These are phyloP conservation scores for Aspergillus arachidicola DNA, from an alignment of 2,329 filamentous ascomycete species.

Conservation along the genomic window DNA sequence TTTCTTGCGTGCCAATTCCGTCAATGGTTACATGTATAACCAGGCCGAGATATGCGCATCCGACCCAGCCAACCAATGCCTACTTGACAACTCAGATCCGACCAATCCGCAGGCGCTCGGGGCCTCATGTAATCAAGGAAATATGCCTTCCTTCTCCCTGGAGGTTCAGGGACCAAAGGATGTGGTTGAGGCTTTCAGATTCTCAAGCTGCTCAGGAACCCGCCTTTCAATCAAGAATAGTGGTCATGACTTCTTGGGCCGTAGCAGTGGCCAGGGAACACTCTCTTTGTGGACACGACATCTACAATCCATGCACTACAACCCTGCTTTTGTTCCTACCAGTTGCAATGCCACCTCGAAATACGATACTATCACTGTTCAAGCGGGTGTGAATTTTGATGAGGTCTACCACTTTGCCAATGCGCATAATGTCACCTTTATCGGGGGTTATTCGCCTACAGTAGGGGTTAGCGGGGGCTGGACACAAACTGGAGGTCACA, in stretches of 20 bases:
- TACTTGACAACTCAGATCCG: slow-evolving; percentile 20
- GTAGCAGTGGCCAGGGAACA: slow-evolving; percentile 31
- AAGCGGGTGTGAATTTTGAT: slow-evolving; percentile 32
- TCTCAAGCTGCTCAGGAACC: slow-evolving; percentile 12
- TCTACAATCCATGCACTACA: slow-evolving; percentile 25
- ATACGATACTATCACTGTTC: slow-evolving; percentile 29
- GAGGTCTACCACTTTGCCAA: slow-evolving; percentile 30
- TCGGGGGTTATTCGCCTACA: slow-evolving; percentile 22
- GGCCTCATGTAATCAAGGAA: slow-evolving; percentile 17
- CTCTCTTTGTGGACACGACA: slow-evolving; percentile 35
- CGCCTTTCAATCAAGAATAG: slow-evolving; percentile 34
- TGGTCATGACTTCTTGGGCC: slow-evolving; percentile 38
- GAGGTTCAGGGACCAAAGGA: slow-evolving; percentile 10
- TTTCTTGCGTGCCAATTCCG: slow-evolving; percentile 17
- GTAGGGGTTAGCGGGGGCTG: slow-evolving; percentile 30
- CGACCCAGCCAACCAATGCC: slow-evolving; percentile 19
- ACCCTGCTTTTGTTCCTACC: slow-evolving; percentile 6
- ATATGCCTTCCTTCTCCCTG: slow-evolving; percentile 14
- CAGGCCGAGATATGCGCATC: slow-evolving; percentile 25
- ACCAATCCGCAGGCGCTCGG: slow-evolving; percentile 3
- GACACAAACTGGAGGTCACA: slow-evolving; percentile 32
- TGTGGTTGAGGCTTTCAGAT: slow-evolving; percentile 13
- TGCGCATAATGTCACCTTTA: slow-evolving; percentile 26
- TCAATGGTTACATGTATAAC: slow-evolving; percentile 26
- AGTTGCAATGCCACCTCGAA: slow-evolving; percentile 9